Evolutionary conservation across 805 yeast genomes (phyloP).

Genomic region (Helenozyma baotianmanensis): DNA sequence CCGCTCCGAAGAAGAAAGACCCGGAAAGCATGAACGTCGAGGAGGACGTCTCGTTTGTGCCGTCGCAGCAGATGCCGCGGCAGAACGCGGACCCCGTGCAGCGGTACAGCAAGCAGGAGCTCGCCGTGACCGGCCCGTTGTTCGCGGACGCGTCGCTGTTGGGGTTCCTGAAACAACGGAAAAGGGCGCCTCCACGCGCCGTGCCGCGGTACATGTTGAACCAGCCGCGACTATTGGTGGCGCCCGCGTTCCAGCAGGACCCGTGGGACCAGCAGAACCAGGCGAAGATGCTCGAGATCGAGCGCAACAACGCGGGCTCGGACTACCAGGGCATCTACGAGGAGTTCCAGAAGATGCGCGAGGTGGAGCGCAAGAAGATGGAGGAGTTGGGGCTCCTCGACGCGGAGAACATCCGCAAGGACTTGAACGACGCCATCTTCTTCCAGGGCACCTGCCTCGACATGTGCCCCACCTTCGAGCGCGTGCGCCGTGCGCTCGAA

Average conservation of each 20-base stretch:
- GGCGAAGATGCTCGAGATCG: constrained; percentile 49
- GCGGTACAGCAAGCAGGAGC: constrained; percentile 4
- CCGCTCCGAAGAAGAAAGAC: no score
- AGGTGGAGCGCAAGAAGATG: constrained; percentile 71
- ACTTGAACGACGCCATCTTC: constrained; percentile 79
- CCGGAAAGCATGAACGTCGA: no score
- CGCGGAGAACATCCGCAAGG: constrained; percentile 75
- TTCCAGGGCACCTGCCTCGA: constrained; percentile 87
- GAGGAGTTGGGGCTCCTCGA: constrained; percentile 80
- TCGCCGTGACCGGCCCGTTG: constrained; percentile 25
- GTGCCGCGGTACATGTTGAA: constrained; percentile 32
- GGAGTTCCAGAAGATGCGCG: constrained; percentile 68
- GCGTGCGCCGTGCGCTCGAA: constrained; percentile 82
- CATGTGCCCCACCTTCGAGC: constrained; percentile 94
- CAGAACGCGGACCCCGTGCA: not conserved
- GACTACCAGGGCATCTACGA: constrained; percentile 75
- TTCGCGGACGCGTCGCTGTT: constrained; percentile 24
- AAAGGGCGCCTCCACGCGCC: constrained; percentile 18
- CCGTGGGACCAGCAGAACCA: constrained; percentile 81
- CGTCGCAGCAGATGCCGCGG: not conserved
- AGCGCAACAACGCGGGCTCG: constrained; percentile 35
- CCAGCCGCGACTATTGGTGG: constrained; percentile 32
- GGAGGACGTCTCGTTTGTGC: not conserved
- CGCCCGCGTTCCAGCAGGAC: constrained; percentile 33
- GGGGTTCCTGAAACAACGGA: constrained; percentile 22